A percentile compares a stretch with the other conserved stretches of the same genome.
phyloP scores from a whole-genome alignment of 2,329 filamentous ascomycete genomes.

The Sporothrix luriei region DNA sequence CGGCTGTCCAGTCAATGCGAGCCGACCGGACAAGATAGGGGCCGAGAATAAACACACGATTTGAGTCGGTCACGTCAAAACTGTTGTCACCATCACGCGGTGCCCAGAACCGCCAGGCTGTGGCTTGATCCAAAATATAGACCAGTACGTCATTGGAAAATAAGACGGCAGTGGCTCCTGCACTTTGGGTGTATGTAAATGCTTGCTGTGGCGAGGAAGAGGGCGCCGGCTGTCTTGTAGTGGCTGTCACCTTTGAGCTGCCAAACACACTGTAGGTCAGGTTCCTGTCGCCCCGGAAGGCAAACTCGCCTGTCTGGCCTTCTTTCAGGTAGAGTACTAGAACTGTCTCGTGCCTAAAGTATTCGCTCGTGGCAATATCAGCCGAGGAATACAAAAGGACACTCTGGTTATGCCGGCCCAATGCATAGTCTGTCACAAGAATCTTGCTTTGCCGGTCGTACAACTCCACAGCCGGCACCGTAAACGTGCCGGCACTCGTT shows the following conservation, averaged over 20 bases:
- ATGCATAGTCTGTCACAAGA: slow-evolving; percentile 66
- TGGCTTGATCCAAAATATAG: slow-evolving; percentile 56
- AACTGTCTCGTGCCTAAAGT: slow-evolving; percentile 54
- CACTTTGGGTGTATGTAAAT: slow-evolving; percentile 52
- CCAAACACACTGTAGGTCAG: slow-evolving; percentile 49
- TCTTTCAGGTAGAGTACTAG: slow-evolving; percentile 62
- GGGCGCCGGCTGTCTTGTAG: slow-evolving; percentile 41
- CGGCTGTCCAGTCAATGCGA: slow-evolving; percentile 41
- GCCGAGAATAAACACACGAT: slow-evolving; percentile 60
- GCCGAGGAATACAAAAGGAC: slow-evolving; percentile 67
- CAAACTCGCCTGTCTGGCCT: slow-evolving; percentile 55
- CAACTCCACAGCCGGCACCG: slow-evolving; percentile 63
- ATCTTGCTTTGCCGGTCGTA: slow-evolving; percentile 68
- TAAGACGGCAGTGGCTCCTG: slow-evolving; percentile 51
- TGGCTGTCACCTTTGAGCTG: slow-evolving; percentile 43
- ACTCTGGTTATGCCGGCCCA: slow-evolving; percentile 50
- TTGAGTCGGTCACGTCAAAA: slow-evolving; percentile 42
- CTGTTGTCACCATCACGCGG: slow-evolving; percentile 42
- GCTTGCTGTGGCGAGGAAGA: slow-evolving; percentile 39
- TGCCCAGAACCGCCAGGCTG: slow-evolving; percentile 61
- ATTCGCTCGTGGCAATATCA: slow-evolving; percentile 59
- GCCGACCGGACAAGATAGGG: slow-evolving; percentile 42
- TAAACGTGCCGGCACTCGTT: slow-evolving; percentile 60
- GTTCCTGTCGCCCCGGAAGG: slow-evolving; percentile 47
- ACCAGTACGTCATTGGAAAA: slow-evolving; percentile 54